Conservation (phyloP, 352 stramenopile species). For the Pythium monospermum region DNA sequence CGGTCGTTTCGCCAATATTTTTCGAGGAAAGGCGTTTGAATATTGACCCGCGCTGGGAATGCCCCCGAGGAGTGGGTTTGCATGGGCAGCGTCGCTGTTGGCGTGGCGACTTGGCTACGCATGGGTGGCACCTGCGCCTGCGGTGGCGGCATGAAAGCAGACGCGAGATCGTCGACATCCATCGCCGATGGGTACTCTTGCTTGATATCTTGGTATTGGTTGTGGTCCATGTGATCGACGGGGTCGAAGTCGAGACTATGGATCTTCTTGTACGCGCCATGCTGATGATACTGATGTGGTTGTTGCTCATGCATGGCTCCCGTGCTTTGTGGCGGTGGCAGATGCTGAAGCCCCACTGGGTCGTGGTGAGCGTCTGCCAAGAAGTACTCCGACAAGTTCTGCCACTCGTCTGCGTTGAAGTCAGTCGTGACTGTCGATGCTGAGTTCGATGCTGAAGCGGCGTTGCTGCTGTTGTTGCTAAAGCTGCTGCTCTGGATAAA, state of each 20-base stretch:
- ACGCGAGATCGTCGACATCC: constrained; percentile 48
- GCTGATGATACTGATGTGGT: constrained; percentile 13
- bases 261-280: constrained; percentile 52
- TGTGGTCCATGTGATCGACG: constrained; percentile 27
- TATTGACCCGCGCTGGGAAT: constrained; percentile 57
- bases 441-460: constrained; percentile 31
- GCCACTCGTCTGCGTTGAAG: constrained; percentile 65
- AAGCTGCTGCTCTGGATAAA: constrained; percentile 30
- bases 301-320: constrained; percentile 1
- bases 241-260: constrained; percentile 75
- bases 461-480: constrained; percentile 12
- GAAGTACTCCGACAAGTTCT: constrained; percentile 73
- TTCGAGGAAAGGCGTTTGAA: constrained; percentile 78
- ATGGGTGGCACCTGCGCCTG: constrained; percentile 7
- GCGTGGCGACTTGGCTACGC: constrained; percentile 11
- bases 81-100: constrained; percentile 19
- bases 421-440: constrained; percentile 42
- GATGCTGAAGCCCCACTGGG: constrained; percentile 4
- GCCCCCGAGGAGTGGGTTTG: constrained; percentile 22
- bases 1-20: constrained; percentile 92
- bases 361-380: constrained; percentile 60
- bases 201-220: too few relatives aligned
- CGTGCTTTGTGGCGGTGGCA: constrained; percentile 8
- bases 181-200: constrained; percentile 31
- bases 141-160: constrained; percentile 38